Percentiles rank a stretch among this genome's conserved stretches.
Conservation (phyloP, 768 basidiomycete genomes). For the Auricularia auricula-judae region DNA sequence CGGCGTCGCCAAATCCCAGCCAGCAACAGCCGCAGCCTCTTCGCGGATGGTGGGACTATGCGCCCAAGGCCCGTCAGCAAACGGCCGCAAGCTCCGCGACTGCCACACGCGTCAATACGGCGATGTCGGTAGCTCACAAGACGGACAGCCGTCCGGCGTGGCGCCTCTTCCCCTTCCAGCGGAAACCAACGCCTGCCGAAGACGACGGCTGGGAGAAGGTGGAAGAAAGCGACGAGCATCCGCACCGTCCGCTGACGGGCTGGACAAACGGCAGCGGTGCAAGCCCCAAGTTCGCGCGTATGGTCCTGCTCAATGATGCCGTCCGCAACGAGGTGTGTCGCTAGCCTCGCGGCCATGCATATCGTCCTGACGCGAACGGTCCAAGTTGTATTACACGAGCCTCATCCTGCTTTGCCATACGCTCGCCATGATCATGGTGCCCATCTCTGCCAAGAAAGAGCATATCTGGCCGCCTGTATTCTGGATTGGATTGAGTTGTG, state of each 20-base stretch:
- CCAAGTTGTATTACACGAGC: conserved; percentile 44
- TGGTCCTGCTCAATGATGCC: conserved; percentile 43
- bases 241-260: neutral
- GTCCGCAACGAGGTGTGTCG: conserved; percentile 51
- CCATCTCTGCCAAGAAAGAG: conserved; percentile 13
- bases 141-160: neutral
- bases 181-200: neutral
- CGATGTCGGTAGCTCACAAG: neutral
- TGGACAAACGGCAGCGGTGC: neutral
- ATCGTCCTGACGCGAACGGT: neutral
- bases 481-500: conserved; percentile 50
- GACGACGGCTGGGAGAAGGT: neutral
- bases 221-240: neutral
- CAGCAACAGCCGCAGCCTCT: conserved; percentile 10
- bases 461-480: conserved; percentile 33
- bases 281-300: conserved; percentile 22
- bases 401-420: conserved; percentile 29
- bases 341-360: neutral
- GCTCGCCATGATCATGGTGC: neutral
- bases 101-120: too few relatives aligned
- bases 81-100: too few relatives aligned
- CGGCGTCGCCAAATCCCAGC: conserved; percentile 11
- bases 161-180: neutral
- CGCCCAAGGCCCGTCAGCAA: conserved; percentile 18
- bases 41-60: conserved; percentile 49